Conservation (phyloP, 306 rosid genomes). For the Citrullus amarus region DNA sequence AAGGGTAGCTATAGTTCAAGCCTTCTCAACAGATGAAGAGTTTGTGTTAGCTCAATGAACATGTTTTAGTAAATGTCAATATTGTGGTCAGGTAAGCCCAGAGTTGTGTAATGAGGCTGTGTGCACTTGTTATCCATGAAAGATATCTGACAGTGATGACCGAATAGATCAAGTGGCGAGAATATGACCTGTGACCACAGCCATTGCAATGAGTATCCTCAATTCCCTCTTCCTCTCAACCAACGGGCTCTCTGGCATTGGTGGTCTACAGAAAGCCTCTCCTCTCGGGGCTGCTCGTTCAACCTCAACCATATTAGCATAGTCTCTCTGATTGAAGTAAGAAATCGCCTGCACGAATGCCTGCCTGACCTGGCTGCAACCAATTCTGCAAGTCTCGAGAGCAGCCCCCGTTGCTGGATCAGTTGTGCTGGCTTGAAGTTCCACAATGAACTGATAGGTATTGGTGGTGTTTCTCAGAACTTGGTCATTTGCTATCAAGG, state of each 20-base stretch:
- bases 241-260: background rate
- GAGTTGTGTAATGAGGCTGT: background rate
- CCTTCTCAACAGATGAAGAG: background rate
- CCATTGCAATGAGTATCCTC: slow-evolving; percentile 2
- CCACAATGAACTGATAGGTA: background rate
- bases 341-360: background rate
- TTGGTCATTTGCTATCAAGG: background rate
- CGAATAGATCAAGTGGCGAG: background rate
- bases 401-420: background rate
- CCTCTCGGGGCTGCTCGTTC: background rate
- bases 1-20: background rate
- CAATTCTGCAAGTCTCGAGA: background rate
- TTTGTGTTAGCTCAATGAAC: background rate
- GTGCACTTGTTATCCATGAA: background rate
- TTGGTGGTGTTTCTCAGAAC: background rate
- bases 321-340: background rate
- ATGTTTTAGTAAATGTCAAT: background rate
- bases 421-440: background rate
- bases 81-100: background rate
- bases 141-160: background rate
- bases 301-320: background rate
- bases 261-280: background rate
- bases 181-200: background rate
- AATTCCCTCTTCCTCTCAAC: background rate
- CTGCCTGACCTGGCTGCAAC: background rate